These are phyloP conservation scores for Fusarium keratoplasticum DNA, from an alignment of 2,329 filamentous ascomycete genomes.

Conservation along the genomic window DNA sequence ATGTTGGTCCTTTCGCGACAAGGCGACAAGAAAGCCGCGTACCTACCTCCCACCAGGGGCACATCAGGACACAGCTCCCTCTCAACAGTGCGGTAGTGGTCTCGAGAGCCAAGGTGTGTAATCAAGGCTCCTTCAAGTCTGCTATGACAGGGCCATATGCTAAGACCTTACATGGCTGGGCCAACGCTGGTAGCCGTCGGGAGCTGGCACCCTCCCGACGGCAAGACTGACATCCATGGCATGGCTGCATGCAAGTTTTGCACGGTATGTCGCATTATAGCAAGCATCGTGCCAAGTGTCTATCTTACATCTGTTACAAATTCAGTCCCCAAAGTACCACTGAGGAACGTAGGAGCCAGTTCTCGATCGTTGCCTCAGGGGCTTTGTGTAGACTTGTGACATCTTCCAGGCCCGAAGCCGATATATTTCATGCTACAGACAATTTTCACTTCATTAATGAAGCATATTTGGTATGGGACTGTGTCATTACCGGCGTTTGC, in stretches of 20 bases:
- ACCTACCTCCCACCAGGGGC: not conserved
- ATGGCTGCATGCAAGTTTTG: not conserved
- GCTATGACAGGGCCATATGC: not conserved
- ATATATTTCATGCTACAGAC: not conserved
- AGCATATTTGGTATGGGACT: not conserved
- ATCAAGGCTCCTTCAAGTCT: fast-evolving
- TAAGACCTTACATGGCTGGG: not conserved
- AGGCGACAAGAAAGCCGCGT: not conserved
- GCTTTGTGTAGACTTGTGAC: not conserved
- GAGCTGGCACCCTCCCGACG: not conserved
- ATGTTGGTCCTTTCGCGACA: not conserved
- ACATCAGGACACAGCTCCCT: not conserved
- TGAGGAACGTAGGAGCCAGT: not conserved
- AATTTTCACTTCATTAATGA: not conserved
- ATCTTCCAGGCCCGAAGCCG: not conserved
- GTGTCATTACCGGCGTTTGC: not conserved
- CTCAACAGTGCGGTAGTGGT: not conserved
- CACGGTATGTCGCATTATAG: not conserved
- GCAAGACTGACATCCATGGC: not conserved
- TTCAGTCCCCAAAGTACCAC: not conserved
- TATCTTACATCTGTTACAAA: not conserved
- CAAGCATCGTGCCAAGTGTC: not conserved
- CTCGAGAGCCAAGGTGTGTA: not conserved
- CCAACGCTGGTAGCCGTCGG: not conserved
- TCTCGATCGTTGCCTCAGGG: not conserved